Conservation (phyloP, 495 filamentous ascomycete genomes). For the Cairneyella variabilis region DNA sequence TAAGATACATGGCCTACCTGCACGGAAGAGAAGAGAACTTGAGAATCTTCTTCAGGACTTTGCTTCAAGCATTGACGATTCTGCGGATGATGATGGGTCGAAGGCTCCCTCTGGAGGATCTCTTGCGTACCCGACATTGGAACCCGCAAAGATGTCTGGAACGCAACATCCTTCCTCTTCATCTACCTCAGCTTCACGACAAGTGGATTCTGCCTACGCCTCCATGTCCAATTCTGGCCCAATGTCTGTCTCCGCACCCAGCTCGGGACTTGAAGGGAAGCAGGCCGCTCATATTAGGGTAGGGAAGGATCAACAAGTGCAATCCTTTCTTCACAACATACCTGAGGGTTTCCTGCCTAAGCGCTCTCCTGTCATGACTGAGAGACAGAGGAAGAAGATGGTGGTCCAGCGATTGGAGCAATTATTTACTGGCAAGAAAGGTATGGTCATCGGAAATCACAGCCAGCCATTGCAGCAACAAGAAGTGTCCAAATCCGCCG, state of each 20-base stretch:
- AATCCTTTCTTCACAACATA: slow-evolving; percentile 58
- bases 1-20: slow-evolving; percentile 62
- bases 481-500: slow-evolving; percentile 48
- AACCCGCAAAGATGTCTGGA: slow-evolving; percentile 24
- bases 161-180: slow-evolving; percentile 46
- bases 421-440: slow-evolving; percentile 68
- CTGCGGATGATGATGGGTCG: slow-evolving; percentile 31
- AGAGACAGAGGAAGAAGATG: slow-evolving; percentile 65
- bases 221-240: slow-evolving; percentile 59
- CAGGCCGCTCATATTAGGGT: slow-evolving; percentile 21
- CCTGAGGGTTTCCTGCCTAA: slow-evolving; percentile 55
- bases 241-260: slow-evolving; percentile 11
- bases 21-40: slow-evolving; percentile 64
- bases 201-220: slow-evolving; percentile 69
- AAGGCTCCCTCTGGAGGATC: slow-evolving; percentile 27
- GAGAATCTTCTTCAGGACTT: slow-evolving; percentile 68
- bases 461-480: slow-evolving; percentile 47
- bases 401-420: slow-evolving; percentile 71
- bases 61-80: slow-evolving; percentile 48
- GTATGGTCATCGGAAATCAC: slow-evolving; percentile 34
- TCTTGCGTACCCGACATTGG: slow-evolving; percentile 29
- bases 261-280: slow-evolving; percentile 10
- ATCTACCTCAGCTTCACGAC: slow-evolving; percentile 49
- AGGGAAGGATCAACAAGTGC: slow-evolving; percentile 45
- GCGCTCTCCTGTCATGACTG: slow-evolving; percentile 48